Evolutionary conservation across 1,284 basidiomycete species (phyloP), one percentile per base, ranked within the genome.

Genomic region (Ganoderma boninense): DNA sequence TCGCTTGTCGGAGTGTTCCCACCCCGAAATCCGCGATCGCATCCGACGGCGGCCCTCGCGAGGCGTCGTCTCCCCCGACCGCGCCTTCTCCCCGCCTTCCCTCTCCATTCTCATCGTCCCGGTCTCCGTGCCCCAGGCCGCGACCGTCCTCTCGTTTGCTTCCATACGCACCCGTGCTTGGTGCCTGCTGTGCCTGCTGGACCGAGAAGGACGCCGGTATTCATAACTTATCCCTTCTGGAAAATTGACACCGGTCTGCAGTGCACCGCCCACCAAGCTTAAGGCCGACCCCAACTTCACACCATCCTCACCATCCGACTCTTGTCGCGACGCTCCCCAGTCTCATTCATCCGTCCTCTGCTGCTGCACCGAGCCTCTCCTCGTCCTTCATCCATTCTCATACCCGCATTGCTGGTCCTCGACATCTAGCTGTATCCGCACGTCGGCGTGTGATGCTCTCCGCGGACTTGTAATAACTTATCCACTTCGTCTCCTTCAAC

Each of bases 401-500:
- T 71, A 71, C 64, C 70, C 56, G 0, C 49, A 20, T 14, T 13
- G n/a, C 42, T 66, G 14, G 40, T 18, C 29, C 11, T 23, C 11
- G 49, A 10, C 10, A 52, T 56, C 61, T 64, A 57, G 35, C 64
- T 67, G n/a, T 62, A 42, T 43, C 29, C 32, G n/a, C 32, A 44
- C 35, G 18, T 29, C 62, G n/a, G 5, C 60, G 52, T 64, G 42
- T 29, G 60, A 64, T 68, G 66, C 65, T 44, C 63, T 65, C 44
- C 32, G 11, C 64, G 69, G 35, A 38, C 35, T 65, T 71, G 64
- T 43, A 62, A 26, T 72, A 74, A 71, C 38, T 70, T 74, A 72
- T 74, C 64, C 57, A 62, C 35, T 32, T 64, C 49, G 43, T 57
- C 52, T 38, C 54, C 13, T 64, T 69, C 43, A 26, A 52, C 44